A percentile compares a stretch with the other conserved stretches of the same genome.
These are phyloP conservation scores for Rhododendron molle DNA, from an alignment of 148 eudicot genomes.

Conservation along the genomic window DNA sequence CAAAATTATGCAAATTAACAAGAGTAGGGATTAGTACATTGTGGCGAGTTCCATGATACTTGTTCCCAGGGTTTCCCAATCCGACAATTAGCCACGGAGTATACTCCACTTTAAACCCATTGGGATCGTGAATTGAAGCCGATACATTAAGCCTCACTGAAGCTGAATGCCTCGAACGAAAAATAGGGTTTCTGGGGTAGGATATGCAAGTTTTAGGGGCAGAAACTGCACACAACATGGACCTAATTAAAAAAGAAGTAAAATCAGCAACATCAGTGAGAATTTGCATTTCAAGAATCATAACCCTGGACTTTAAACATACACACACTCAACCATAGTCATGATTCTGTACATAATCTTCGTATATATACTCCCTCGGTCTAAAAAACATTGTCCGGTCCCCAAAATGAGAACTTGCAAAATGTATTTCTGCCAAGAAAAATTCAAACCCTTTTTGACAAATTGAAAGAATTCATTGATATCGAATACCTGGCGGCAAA, in stretches of 20 bases:
- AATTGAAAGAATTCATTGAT: neutral
- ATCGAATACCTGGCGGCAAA: neutral
- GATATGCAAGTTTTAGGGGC: slow-evolving; percentile 34
- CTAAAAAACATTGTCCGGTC: neutral
- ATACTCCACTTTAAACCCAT: slow-evolving; percentile 62
- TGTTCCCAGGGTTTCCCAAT: slow-evolving; percentile 88
- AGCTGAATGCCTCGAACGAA: slow-evolving; percentile 21
- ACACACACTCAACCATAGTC: too few relatives aligned
- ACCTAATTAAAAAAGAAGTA: slow-evolving; percentile 8
- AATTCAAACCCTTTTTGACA: neutral
- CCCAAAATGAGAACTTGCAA: neutral
- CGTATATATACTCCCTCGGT: neutral
- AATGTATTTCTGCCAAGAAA: neutral
- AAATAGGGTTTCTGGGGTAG: slow-evolving; percentile 35
- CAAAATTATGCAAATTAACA: neutral
- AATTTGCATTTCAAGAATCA: neutral
- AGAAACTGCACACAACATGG: slow-evolving; percentile 59
- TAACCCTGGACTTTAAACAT: neutral
- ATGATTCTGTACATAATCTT: neutral
- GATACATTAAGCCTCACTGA: slow-evolving; percentile 31
- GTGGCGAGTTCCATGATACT: slow-evolving; percentile 88
- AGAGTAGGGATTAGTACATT: slow-evolving; percentile 44
- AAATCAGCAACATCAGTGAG: neutral
- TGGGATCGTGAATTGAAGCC: slow-evolving; percentile 40
- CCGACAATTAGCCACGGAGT: slow-evolving; percentile 97